phyloP scores from a whole-genome alignment of 2,329 filamentous ascomycete genomes.

The Colletotrichum tabaci region DNA sequence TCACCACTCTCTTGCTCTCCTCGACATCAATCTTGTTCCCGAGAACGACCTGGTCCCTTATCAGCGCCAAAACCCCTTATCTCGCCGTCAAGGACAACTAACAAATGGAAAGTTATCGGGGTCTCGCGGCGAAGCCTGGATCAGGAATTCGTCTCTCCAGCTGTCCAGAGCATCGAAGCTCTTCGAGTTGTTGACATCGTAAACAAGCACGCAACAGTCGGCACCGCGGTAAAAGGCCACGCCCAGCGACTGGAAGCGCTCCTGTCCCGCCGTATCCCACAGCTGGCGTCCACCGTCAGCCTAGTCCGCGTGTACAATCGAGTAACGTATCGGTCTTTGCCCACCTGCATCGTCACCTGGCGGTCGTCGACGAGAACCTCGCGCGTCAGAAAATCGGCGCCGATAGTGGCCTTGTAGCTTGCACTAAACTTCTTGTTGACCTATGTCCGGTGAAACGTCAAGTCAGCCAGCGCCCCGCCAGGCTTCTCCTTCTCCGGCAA shows the following conservation, averaged over 20 bases:
- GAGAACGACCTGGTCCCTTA: slow-evolving; percentile 79
- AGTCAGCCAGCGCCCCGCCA: slow-evolving; percentile 10
- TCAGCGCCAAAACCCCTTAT: slow-evolving; percentile 43
- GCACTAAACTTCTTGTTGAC: slow-evolving; percentile 99
- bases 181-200: slow-evolving; percentile 99
- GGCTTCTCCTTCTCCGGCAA: not conserved
- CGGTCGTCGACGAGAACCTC: slow-evolving; percentile 98
- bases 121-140: slow-evolving; percentile 96
- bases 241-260: slow-evolving; percentile 96
- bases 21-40: slow-evolving; percentile 99
- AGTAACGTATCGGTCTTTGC: slow-evolving; percentile 47
- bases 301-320: not conserved
- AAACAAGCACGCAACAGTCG: slow-evolving; percentile 97
- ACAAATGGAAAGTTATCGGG: slow-evolving; percentile 99
- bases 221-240: slow-evolving; percentile 98
- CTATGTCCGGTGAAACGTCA: slow-evolving; percentile 61
- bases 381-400: slow-evolving; percentile 97
- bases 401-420: slow-evolving; percentile 99
- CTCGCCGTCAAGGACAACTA: slow-evolving; percentile 55
- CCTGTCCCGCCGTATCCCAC: slow-evolving; percentile 98
- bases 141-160: slow-evolving; percentile 98
- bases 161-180: slow-evolving; percentile 98
- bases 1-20: slow-evolving; percentile 93
- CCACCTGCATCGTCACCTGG: slow-evolving; percentile 97
- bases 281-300: slow-evolving; percentile 69